Conservation (phyloP, 78 protist genomes). For the Planoprotostelium fungivorum region DNA sequence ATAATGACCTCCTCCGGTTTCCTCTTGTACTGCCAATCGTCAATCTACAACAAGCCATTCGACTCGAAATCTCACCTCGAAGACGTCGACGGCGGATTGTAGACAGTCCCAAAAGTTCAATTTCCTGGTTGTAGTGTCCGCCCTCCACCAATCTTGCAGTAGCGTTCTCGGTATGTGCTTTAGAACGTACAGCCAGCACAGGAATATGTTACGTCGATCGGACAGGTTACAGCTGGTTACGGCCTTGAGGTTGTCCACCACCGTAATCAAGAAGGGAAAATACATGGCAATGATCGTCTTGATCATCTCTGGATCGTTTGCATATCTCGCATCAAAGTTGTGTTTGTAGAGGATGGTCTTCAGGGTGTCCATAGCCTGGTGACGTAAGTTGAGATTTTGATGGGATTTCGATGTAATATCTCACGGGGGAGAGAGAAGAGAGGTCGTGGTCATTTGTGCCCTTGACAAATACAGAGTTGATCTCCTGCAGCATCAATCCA, state of each 20-base stretch:
- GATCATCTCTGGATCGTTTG: constrained; percentile 23
- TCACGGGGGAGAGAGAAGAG: background rate
- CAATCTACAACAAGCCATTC: too few relatives aligned
- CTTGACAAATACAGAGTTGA: background rate
- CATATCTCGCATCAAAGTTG: constrained; percentile 3
- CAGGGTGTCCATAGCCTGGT: background rate
- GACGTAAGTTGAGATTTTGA: background rate
- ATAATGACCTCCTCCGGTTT: background rate
- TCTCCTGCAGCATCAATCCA: constrained; percentile 48
- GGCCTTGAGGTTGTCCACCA: constrained; percentile 13
- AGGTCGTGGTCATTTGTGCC: background rate
- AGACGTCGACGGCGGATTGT: background rate
- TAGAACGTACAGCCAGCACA: constrained; percentile 40
- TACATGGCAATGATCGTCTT: constrained; percentile 38
- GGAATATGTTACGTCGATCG: constrained; percentile 18
- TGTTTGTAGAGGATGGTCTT: background rate
- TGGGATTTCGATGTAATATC: background rate
- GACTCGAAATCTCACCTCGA: background rate
- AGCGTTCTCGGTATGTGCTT: constrained; percentile 16
- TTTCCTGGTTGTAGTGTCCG: constrained; percentile 18
- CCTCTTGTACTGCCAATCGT: background rate
- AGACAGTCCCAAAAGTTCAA: background rate
- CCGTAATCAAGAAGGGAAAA: constrained; percentile 27
- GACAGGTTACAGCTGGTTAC: constrained; percentile 3
- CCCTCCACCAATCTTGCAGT: constrained; percentile 55